Evolutionary conservation across 1,284 basidiomycete species (phyloP), one percentile per base, ranked within the genome.

Genomic region (Cryptococcus sp.): DNA sequence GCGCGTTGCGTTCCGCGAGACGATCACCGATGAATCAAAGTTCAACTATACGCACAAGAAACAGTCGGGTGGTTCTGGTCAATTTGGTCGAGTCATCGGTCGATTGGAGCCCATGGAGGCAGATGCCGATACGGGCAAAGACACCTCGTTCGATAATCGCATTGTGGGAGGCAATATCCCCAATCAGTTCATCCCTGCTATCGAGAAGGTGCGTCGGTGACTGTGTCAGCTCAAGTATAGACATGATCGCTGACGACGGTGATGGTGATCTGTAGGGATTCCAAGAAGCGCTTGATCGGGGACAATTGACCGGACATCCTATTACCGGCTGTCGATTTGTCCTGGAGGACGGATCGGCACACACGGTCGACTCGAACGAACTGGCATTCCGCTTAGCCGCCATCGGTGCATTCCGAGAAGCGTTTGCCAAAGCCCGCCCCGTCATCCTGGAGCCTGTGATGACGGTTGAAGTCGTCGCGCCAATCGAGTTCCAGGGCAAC

Each of bases 31-130:
- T 66, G 84, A 85, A 39, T 86, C 89, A 7, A 84, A 88, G 53
- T 99, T 99, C 80, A 84, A 85, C 61, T 97, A 93, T 80, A 93
- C 91, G 10, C 96, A 99, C 83, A 97, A 96, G 86, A 99, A 99
- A 82, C 96, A 99, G 80, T 90, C 89, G 0, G 96, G 96, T 68
- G 96, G 96, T 80, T 90, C 93, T 13, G 96, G 96, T 64, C 95
- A 99, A 78, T 99, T 90, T 76, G 96, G 89, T 65, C 90, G 91
- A 70, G 91, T 99, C 60, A 87, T 90, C 64, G 95, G 95, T 8
- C 86, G 86, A 75, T 88, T 99, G 62, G 93, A 98, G 78, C 93
- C 95, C 6, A 93, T 97, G 87, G 86, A 88, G 72, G 79, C 83
- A 48, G 87, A 90, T 71, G 80, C 83, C 49, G 89, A 91, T 71